Evolutionary conservation across 176 grass and related monocot species (phyloP).

Genomic region (Bolboschoenus planiculmis): DNA sequence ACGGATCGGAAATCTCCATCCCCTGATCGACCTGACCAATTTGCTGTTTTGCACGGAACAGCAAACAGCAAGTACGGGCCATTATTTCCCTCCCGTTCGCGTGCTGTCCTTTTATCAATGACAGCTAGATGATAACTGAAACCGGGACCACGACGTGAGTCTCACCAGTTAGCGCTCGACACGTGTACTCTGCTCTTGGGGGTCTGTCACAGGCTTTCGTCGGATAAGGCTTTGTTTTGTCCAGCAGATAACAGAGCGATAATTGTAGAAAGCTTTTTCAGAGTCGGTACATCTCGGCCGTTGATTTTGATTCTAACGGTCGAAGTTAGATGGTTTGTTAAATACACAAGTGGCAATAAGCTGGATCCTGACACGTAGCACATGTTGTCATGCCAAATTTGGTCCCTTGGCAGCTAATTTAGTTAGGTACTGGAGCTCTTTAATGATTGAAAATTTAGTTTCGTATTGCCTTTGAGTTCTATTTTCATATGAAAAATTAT

Average conservation of each 20-base stretch:
- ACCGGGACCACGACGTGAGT: not conserved
- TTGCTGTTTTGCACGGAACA: not conserved
- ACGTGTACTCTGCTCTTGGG: not conserved
- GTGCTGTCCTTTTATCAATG: constrained; percentile 4
- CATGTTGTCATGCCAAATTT: not conserved
- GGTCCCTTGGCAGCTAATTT: not conserved
- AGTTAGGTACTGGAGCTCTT: not conserved
- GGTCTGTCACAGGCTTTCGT: not conserved
- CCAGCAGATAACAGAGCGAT: not conserved
- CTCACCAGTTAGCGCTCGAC: not conserved
- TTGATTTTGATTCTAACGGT: not conserved
- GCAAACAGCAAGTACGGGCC: not conserved
- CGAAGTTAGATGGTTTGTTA: not conserved
- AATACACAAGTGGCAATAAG: not conserved
- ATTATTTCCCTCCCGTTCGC: not conserved
- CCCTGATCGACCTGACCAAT: not conserved
- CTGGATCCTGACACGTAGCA: not conserved
- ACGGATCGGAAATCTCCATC: not conserved
- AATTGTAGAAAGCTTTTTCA: not conserved
- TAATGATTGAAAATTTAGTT: not conserved
- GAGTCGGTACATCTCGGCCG: not conserved
- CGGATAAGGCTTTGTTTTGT: not conserved
- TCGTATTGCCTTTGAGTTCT: not conserved
- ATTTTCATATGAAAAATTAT: not conserved
- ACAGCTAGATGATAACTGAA: not conserved